Base-by-base conservation (phyloP, 495 filamentous ascomycete species). In the Mycothermus thermophilus region DNA sequence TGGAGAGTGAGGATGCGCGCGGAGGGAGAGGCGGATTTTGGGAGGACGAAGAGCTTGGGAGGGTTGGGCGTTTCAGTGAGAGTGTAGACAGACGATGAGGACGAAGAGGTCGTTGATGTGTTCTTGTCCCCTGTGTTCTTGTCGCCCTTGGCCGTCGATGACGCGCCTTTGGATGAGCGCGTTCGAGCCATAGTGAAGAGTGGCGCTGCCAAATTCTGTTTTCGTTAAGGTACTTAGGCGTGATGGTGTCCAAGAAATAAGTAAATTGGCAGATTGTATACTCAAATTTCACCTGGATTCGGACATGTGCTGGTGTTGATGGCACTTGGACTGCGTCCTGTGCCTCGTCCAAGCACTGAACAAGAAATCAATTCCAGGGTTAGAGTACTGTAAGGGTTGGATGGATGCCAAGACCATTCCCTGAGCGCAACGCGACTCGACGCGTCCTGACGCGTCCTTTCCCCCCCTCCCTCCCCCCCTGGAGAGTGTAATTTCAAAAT, bases 11-110 rank as follows among this genome's bases (percentile, higher is more conserved):
- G 54, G 33, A 96, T 74, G 37, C 76, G 72, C 15, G 78, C 72
- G 33, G 75, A 68, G 35, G 66, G 47, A 18, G 71, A 75, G 2
- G 72, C 64, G 23, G 68, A 57, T 23, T 75, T 69, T 19, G 90
- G 90, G 2, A 97, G 64, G 30, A 97, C 72, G 56, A 95, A 84
- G 23, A 90, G 60, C 38, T 75, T 79, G 15, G 74, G 77, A 5
- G 69, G 65, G 20, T 46, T 18, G 5, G 54, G 50, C 32, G 58
- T 52, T 10, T 51, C 19, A 5, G 58, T 34, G 21, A 66, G 47
- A 18, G 48, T 47, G 42, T 62, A 63, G 42, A 35, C 48, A 1
- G 59, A 55, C 17, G 27, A 13, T 11, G 41, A 24, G 19, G 32
- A 14, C 18, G 12, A 34, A 18, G 13, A 0, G 1, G 29, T 12